A percentile compares a stretch with the other conserved stretches of the same genome.
phyloP scores from a whole-genome alignment of 2,329 filamentous ascomycete genomes.

The Macroventuria anomochaeta region DNA sequence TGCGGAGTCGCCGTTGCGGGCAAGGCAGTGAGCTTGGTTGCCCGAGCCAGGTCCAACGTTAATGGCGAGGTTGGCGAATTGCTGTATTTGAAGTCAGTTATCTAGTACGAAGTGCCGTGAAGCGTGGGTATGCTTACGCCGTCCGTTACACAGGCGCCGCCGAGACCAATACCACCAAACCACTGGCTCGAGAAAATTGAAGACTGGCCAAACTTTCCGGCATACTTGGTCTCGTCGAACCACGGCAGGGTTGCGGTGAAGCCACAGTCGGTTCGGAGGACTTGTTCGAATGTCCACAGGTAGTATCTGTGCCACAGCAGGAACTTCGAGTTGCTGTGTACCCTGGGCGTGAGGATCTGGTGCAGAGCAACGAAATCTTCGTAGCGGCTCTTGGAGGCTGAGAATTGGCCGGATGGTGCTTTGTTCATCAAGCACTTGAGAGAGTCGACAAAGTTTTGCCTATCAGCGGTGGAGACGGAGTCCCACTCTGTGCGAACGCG shows the following conservation, averaged over 20 bases:
- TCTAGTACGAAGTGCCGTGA: not conserved
- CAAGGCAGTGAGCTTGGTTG: constrained; percentile 42
- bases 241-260: constrained; percentile 49
- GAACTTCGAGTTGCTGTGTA: constrained; percentile 47
- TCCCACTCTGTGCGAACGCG: constrained; percentile 45
- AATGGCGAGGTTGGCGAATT: constrained; percentile 42
- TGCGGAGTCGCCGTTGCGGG: constrained; percentile 35
- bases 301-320: constrained; percentile 55
- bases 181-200: constrained; percentile 41
- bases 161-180: constrained; percentile 34
- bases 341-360: constrained; percentile 41
- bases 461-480: constrained; percentile 26
- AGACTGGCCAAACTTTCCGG: constrained; percentile 38
- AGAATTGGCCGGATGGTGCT: constrained; percentile 32
- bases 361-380: constrained; percentile 45
- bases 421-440: constrained; percentile 40
- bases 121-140: constrained; percentile 38
- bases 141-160: constrained; percentile 39
- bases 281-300: constrained; percentile 51
- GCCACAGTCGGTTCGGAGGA: constrained; percentile 52
- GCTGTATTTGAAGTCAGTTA: constrained; percentile 25
- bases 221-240: constrained; percentile 47
- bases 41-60: constrained; percentile 42
- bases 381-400: constrained; percentile 38
- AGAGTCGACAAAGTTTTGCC: constrained; percentile 34